phyloP scores from a whole-genome alignment of 2,329 filamentous ascomycete genomes.

The Teratosphaeria zuluensis region DNA sequence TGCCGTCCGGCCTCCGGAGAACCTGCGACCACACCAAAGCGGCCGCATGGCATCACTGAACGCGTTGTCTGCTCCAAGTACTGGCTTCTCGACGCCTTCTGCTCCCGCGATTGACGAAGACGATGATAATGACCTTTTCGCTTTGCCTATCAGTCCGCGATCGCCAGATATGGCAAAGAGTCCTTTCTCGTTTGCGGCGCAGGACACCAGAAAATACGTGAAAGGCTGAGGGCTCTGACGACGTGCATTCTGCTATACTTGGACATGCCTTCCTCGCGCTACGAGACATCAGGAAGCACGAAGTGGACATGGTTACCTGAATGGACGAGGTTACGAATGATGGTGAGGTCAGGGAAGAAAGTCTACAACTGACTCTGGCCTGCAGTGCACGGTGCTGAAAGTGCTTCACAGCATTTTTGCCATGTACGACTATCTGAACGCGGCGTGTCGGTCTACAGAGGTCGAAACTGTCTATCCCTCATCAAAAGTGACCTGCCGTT shows the following conservation, averaged over 20 bases:
- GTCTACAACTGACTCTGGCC: too few species aligned
- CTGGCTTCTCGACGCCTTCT: not conserved
- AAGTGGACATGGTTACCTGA: not conserved
- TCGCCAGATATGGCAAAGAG: conserved; percentile 75
- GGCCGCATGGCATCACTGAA: conserved; percentile 30
- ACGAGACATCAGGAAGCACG: not conserved
- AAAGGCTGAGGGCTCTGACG: conserved; percentile 6
- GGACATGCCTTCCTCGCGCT: not conserved
- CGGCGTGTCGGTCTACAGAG: not conserved
- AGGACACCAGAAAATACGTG: conserved; percentile 28
- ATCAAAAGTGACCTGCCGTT: conserved; percentile 6
- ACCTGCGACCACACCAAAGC: conserved; percentile 34
- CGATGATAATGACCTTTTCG: conserved; percentile 74
- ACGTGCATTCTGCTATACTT: not conserved
- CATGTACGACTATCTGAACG: not conserved
- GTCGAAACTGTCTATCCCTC: not conserved
- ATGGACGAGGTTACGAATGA: not conserved
- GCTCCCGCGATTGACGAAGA: conserved; percentile 25
- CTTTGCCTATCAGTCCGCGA: conserved; percentile 73
- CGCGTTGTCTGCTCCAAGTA: conserved; percentile 27
- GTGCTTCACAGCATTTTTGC: too few species aligned
- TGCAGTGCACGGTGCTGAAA: too few species aligned
- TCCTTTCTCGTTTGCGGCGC: conserved; percentile 56
- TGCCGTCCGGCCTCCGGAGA: conserved; percentile 23
- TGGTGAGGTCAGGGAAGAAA: too few species aligned